These are phyloP conservation scores for Taxawa tesnikishii DNA, from an alignment of 2,329 filamentous ascomycete genomes.

Conservation along the genomic window DNA sequence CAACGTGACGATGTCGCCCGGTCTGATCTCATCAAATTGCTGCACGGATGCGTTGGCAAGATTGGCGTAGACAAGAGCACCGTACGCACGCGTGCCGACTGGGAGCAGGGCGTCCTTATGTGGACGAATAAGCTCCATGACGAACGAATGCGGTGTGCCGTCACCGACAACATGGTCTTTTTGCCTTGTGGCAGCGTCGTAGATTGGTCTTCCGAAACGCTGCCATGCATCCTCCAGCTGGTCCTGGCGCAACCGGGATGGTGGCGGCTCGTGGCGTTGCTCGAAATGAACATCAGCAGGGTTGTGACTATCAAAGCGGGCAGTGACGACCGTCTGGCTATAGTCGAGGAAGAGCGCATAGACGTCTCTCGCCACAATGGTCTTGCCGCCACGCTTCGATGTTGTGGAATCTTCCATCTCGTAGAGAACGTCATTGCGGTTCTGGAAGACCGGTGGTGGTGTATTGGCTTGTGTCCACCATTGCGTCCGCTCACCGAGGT, in stretches of 20 bases:
- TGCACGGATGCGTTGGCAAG: slow-evolving; percentile 86
- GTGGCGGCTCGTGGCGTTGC: slow-evolving; percentile 77
- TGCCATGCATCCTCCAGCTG: slow-evolving; percentile 81
- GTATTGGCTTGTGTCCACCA: slow-evolving; percentile 83
- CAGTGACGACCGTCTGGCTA: slow-evolving; percentile 81
- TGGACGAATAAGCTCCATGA: slow-evolving; percentile 64
- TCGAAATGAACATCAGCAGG: slow-evolving; percentile 62
- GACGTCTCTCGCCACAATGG: slow-evolving; percentile 63
- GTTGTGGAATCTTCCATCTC: slow-evolving; percentile 70
- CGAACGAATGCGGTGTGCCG: slow-evolving; percentile 63
- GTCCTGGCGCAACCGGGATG: slow-evolving; percentile 73
- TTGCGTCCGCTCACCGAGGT: slow-evolving; percentile 57
- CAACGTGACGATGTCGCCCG: slow-evolving; percentile 85
- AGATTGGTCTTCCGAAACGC: slow-evolving; percentile 67
- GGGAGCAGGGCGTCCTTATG: slow-evolving; percentile 64
- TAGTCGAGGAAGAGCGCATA: slow-evolving; percentile 93
- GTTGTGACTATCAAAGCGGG: slow-evolving; percentile 64
- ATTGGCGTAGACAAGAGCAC: slow-evolving; percentile 87
- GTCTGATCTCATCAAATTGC: slow-evolving; percentile 83
- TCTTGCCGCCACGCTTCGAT: slow-evolving; percentile 56
- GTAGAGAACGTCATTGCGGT: slow-evolving; percentile 68
- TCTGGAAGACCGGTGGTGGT: slow-evolving; percentile 70
- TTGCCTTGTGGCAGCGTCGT: slow-evolving; percentile 55
- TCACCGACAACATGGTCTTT: slow-evolving; percentile 76
- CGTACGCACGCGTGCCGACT: slow-evolving; percentile 80